Percentiles rank a stretch among this genome's conserved stretches.
Evolutionary conservation across 202 grass and related monocot genomes (phyloP).

Genomic region (Tripidium arundinaceum): DNA sequence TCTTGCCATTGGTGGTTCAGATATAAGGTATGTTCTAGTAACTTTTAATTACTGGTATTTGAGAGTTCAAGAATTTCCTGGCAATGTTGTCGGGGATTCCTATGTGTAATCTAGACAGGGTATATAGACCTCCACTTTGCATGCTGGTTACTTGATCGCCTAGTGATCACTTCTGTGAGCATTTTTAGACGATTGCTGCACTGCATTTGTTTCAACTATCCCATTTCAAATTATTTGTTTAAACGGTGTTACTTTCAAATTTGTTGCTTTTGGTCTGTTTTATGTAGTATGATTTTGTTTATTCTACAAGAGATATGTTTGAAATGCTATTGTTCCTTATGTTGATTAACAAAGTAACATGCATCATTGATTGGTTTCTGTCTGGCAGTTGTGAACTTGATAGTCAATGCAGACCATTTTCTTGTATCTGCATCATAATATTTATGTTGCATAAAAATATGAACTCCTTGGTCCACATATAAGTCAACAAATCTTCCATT

Average conservation of each 20-base stretch:
- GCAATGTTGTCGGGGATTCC: background rate
- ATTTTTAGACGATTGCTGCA: no score
- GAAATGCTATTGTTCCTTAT: no score
- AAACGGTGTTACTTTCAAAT: background rate
- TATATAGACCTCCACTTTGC: background rate
- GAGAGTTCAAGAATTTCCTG: background rate
- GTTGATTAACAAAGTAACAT: background rate
- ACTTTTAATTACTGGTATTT: background rate
- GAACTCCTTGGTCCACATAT: background rate
- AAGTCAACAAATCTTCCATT: background rate
- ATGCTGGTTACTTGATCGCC: no score
- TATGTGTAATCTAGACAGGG: slow-evolving; percentile 1
- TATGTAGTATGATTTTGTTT: background rate
- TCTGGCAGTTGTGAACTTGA: background rate
- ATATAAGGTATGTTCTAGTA: slow-evolving; percentile 55
- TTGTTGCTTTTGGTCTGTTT: background rate
- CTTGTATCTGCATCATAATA: background rate
- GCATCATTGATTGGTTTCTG: background rate
- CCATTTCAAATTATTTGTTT: background rate
- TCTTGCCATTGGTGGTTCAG: slow-evolving; percentile 84
- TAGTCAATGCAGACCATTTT: background rate
- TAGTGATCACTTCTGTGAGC: no score
- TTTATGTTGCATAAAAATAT: background rate
- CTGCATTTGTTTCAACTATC: background rate
- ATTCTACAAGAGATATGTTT: background rate